Base-by-base conservation (phyloP, 139 green algal genomes). In the Chlamydomonas sp. region DNA sequence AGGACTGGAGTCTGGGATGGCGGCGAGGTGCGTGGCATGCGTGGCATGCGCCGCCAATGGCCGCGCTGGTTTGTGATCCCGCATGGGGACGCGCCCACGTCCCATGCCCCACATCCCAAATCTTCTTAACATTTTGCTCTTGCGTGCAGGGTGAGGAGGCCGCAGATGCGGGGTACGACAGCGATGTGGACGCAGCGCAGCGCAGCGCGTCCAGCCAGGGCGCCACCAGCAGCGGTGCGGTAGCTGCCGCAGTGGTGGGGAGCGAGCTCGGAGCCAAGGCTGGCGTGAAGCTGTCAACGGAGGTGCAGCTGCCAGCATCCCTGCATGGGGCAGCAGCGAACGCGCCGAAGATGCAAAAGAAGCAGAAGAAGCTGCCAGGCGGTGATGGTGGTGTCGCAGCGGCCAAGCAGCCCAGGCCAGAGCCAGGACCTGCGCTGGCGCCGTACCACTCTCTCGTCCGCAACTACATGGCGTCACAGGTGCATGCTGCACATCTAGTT, bases 371-470 rank as follows among this genome's bases (percentile, higher is more conserved):
- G n/a, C n/a, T n/a, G n/a, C n/a, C n/a, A n/a, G n/a, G n/a, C n/a
- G n/a, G n/a, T n/a, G n/a, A n/a, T n/a, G n/a, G n/a, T n/a, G n/a
- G n/a, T n/a, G n/a, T n/a, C n/a, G n/a, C n/a, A n/a, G n/a, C n/a
- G 5, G 30, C 26, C 34, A 67, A 48, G 34, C 34, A 16, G 5
- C 5, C 60, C 10, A 5, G 10, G 29, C 5, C 33, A n/a, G 31
- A 67, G 10, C 5, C 33, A 34, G 16, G n/a, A 16, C 22, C 50
- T 62, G 24, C 50, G 5, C 37, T 57, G 22, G 5, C 33, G 37
- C 36, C 36, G 4, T 57, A 43, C 62, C 62, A 54, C n/a, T 20
- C 62, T 29, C 6, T 69, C 6, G 33, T 69, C 29, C 62, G 43
- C 6, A 13, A 4, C 8, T 66, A 20, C 59, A 66, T 66, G 59